Conservation (phyloP, 1,284 basidiomycete species). For the Cryptococcus neoformans region DNA sequence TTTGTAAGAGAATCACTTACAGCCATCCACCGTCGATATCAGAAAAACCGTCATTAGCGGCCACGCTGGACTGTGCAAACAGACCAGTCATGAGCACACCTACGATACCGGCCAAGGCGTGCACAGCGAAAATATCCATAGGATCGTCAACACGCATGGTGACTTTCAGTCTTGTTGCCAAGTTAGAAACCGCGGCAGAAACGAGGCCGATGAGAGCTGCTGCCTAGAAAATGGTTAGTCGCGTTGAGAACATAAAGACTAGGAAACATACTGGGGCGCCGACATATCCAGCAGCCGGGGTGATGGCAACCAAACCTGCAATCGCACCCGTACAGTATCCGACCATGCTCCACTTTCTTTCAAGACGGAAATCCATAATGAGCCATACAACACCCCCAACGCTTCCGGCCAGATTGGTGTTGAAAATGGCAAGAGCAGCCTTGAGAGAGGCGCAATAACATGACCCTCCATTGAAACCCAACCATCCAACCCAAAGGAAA, state of each 20-base stretch:
- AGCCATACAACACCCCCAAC: constrained; percentile 79
- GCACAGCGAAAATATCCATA: constrained; percentile 79
- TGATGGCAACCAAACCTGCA: constrained; percentile 80
- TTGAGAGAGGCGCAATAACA: constrained; percentile 89
- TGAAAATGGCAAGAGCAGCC: constrained; percentile 81
- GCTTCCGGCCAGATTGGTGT: constrained; percentile 63
- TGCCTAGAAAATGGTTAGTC: constrained; percentile 40
- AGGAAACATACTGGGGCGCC: constrained; percentile 49
- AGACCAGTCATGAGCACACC: constrained; percentile 62
- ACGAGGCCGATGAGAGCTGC: constrained; percentile 70
- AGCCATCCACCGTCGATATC: constrained; percentile 68
- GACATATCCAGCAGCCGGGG: constrained; percentile 54
- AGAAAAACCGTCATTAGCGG: constrained; percentile 61
- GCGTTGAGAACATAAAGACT: constrained; percentile 47
- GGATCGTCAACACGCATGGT: constrained; percentile 49
- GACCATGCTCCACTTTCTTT: constrained; percentile 74
- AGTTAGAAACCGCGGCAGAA: constrained; percentile 74
- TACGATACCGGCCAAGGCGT: constrained; percentile 84
- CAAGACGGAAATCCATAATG: constrained; percentile 76
- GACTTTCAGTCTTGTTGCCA: constrained; percentile 73
- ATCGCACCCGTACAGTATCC: constrained; percentile 75
- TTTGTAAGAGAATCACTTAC: constrained; percentile 18
- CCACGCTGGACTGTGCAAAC: constrained; percentile 76
- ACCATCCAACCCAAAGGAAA: constrained; percentile 85
- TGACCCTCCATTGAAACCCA: constrained; percentile 61